Evolutionary conservation across 345 rosid species (phyloP).

Genomic region (Noccaea bulbosa): DNA sequence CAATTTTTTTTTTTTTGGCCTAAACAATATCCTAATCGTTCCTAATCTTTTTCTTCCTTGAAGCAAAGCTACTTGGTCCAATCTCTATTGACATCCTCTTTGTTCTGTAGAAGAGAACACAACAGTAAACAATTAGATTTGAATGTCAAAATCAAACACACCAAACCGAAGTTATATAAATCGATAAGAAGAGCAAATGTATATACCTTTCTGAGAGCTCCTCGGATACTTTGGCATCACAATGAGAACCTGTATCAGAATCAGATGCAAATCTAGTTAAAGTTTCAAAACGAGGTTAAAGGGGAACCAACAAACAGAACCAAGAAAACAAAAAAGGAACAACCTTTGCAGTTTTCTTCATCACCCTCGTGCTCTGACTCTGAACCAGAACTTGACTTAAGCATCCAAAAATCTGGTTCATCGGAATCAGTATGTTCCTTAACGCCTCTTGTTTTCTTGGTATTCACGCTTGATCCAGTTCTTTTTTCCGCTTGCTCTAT

Average conservation of each 20-base stretch:
- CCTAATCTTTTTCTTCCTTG: constrained; percentile 80
- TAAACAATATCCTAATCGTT: constrained; percentile 22
- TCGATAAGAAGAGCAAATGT: neutral
- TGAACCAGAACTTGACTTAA: constrained; percentile 76
- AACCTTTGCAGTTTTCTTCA: constrained; percentile 60
- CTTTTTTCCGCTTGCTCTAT: constrained; percentile 67
- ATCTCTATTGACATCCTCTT: constrained; percentile 77
- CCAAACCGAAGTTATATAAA: neutral
- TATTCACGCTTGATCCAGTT: constrained; percentile 40
- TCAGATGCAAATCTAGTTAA: constrained; percentile 8
- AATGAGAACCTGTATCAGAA: constrained; percentile 38
- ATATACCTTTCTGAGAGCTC: constrained; percentile 60
- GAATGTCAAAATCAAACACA: neutral
- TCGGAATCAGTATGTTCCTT: constrained; percentile 57
- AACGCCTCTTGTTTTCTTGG: constrained; percentile 39
- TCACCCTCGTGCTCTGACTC: constrained; percentile 54
- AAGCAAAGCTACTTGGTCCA: constrained; percentile 76
- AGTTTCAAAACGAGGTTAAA: constrained; percentile 2
- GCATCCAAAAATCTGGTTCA: constrained; percentile 79
- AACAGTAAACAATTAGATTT: neutral
- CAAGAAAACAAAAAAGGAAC: neutral
- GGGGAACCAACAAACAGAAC: neutral
- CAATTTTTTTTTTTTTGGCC: neutral
- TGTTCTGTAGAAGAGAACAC: constrained; percentile 53
- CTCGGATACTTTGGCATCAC: constrained; percentile 53